Base-by-base conservation (phyloP, 2,329 filamentous ascomycete species). In the Aspergillus amoenus region DNA sequence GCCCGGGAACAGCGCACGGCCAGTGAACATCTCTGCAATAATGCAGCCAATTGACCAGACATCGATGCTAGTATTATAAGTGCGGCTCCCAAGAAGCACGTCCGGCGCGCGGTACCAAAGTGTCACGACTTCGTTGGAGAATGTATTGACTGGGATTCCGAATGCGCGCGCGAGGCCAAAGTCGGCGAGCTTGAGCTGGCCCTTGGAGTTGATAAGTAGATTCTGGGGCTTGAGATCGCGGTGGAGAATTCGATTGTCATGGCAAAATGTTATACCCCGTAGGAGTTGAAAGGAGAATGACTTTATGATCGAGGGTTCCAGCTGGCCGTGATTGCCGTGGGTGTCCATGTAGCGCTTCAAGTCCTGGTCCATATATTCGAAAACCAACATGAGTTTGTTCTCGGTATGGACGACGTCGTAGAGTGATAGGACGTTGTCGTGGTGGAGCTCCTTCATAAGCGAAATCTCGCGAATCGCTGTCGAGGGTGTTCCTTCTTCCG, bases 401-500 rank as follows among this genome's bases (percentile, higher is more conserved):
- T 97, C 94, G 60, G 93, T 97, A 76, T 97, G 94, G 69, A 97
- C 97, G 59, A 99, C 93, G 82, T 99, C 94, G 82, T 97, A 91
- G 4, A 97, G 86, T 58, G 88, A 90, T 68, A 99, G 91, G 65
- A 99, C 97, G 73, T 97, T 97, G 73, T 97, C 92, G 77, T 99
- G 93, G 77, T 97, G 97, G 64, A 99, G 84, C 78, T 97, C 94
- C 79, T 97, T 97, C 93, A 99, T 97, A 52, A 99, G 84, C 1
- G 92, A 97, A 68, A 99, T 97, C 76, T 99, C 94, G 69, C 94
- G 90, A 73, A 99, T 97, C 37, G 94, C 94, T 0, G 94, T 99
- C 45, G 90, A 94, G 3, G 93, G 94, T 0, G 94, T 97, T 68
- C 94, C 94, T 80, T 99, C 94, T 81, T 97, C 93, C 17, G 52